Conservation (phyloP, 1,284 basidiomycete species). For the Mycosarcoma mackinlayi region DNA sequence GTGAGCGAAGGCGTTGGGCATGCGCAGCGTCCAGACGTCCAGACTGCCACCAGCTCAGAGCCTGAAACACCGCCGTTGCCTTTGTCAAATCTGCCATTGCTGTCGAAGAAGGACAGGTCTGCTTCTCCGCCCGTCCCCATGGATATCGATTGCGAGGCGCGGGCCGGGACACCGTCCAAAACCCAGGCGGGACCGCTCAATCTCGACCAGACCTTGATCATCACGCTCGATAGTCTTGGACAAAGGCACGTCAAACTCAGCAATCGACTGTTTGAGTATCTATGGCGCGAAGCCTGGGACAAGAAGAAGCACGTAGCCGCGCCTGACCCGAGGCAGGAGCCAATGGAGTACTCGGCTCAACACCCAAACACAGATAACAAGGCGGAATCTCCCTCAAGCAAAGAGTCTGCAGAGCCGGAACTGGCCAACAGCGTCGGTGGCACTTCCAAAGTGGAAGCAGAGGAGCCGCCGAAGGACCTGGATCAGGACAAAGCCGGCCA, state of each 20-base stretch:
- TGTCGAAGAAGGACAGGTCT: neutral
- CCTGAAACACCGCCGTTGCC: conserved; percentile 14
- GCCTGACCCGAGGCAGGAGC: neutral
- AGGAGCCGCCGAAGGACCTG: neutral
- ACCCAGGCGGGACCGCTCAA: neutral
- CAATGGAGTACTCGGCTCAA: neutral
- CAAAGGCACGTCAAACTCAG: conserved; percentile 76
- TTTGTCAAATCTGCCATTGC: conserved; percentile 1
- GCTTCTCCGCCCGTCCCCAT: conserved; percentile 8
- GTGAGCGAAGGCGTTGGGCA: neutral
- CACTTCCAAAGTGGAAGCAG: conserved; percentile 1
- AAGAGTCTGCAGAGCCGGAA: conserved; percentile 1
- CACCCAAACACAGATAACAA: neutral
- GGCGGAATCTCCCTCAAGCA: neutral
- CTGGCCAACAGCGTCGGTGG: neutral
- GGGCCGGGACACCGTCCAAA: conserved; percentile 4
- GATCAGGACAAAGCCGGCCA: neutral
- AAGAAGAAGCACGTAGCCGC: conserved; percentile 74
- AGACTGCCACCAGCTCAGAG: conserved; percentile 1
- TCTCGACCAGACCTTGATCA: conserved; percentile 40
- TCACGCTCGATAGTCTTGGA: conserved; percentile 82
- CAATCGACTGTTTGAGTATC: conserved; percentile 77
- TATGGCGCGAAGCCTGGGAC: conserved; percentile 81
- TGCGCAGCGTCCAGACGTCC: neutral
- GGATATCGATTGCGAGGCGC: conserved; percentile 13